Percentiles rank a stretch among this genome's conserved stretches.
Evolutionary conservation across 2,329 filamentous ascomycete species (phyloP).

Genomic region (Aspergillus fumigatus): DNA sequence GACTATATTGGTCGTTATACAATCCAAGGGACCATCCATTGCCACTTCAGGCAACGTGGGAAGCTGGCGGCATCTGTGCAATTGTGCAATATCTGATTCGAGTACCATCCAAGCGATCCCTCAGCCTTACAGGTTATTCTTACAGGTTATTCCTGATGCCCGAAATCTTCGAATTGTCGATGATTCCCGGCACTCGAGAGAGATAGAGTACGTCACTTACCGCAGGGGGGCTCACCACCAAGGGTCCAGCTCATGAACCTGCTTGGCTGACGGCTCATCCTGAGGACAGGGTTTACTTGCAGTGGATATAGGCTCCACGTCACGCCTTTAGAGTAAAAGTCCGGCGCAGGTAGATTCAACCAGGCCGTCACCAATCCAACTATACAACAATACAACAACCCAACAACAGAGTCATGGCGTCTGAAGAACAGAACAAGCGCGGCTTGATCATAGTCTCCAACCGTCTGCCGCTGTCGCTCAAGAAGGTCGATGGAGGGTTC

Average conservation of each 20-base stretch:
- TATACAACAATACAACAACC: background rate
- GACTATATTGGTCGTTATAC: background rate
- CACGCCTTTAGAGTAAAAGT: background rate
- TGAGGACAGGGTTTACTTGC: background rate
- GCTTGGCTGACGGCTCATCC: background rate
- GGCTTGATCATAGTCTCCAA: slow-evolving; percentile 74
- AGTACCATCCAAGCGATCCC: background rate
- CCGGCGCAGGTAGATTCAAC: too few relatives aligned
- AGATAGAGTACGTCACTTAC: background rate
- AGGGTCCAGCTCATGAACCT: background rate
- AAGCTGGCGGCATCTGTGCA: too few relatives aligned
- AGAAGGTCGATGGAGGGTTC: slow-evolving; percentile 75
- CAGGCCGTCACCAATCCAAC: background rate
- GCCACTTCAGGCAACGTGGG: too few relatives aligned
- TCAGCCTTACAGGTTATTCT: background rate
- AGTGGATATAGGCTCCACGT: too few relatives aligned
- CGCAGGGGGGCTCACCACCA: background rate
- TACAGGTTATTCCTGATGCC: background rate
- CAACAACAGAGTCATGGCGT: background rate
- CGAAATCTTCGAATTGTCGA: too few relatives aligned
- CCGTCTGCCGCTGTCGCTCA: slow-evolving; percentile 87
- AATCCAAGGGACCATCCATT: too few relatives aligned
- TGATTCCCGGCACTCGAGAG: too few relatives aligned
- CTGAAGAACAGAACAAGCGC: slow-evolving; percentile 13
- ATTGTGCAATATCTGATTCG: too few relatives aligned